Base-by-base conservation (phyloP, 2,329 filamentous ascomycete species). In the Diaporthe sp. region DNA sequence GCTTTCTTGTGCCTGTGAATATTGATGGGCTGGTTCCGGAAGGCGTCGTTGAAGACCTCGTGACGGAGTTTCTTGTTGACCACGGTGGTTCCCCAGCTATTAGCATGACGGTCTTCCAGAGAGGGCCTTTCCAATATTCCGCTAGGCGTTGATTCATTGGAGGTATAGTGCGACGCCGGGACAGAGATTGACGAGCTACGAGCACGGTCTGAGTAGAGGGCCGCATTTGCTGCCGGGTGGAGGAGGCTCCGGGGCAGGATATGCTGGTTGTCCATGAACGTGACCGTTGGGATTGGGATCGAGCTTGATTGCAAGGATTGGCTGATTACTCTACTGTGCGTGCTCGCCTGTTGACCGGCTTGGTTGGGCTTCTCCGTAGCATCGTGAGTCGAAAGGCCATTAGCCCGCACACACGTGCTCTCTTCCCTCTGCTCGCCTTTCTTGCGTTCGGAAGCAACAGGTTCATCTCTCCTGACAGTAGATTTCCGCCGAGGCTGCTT, bases 221-320 rank as follows among this genome's bases (percentile, higher is more conserved):
- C 73, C n/a, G 47, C 74, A 58, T 58, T 79, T 77, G 34, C 75
- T 9, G 92, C 88, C 25, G 92, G 88, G 72, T 92, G 91, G 68
- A 98, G 93, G 39, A 98, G 88, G 80, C 94, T 94, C 61, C 95
- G 92, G 1, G 96, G 96, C 57, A 98, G 92, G 75, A 98, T 98
- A 82, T 98, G 96, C 78, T 94, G 92, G 82, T 98, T 98, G 82
- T 98, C 96, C 81, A 96, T 94, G 77, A 98, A 95, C 0, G 97
- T 95, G 63, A 98, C 96, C 55, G 97, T 96, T 2, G 96, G 96
- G 42, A 98, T 91, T 31, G 93, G 90, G 47, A 91, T 90, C 37
- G 86, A 86, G 42, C 85, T 83, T 49, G 91, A 90, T 74, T 94
- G 90, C 76, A 98, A 89, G 17, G 95, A 97, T 82, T 98, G 95